These are phyloP conservation scores for Talaromyces funiculosus DNA, from an alignment of 2,329 filamentous ascomycete species.

Conservation along the genomic window DNA sequence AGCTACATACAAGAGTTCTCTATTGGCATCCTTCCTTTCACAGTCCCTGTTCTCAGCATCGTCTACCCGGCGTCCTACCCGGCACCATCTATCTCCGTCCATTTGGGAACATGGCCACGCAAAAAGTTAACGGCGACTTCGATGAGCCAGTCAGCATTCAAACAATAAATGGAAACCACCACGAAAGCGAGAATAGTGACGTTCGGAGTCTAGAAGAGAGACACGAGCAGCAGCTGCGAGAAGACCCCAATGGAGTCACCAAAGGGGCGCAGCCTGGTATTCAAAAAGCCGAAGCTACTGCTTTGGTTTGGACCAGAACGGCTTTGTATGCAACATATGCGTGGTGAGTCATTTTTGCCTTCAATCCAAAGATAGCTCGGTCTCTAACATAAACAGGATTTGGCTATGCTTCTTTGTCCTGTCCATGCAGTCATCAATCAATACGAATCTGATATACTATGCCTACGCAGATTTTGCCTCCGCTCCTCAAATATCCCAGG, in stretches of 20 bases:
- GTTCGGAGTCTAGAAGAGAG: conserved; percentile 21
- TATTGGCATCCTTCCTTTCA: neutral
- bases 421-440: conserved; percentile 39
- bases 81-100: neutral
- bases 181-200: neutral
- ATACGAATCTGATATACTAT: conserved; percentile 41
- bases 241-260: conserved; percentile 22
- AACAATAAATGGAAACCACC: neutral
- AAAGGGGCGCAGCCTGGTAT: conserved; percentile 27
- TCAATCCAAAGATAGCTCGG: neutral
- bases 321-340: conserved; percentile 29
- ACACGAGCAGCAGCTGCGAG: conserved; percentile 24
- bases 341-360: conserved; percentile 20
- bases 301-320: conserved; percentile 36
- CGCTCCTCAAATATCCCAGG: conserved; percentile 48
- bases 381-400: conserved; percentile 29
- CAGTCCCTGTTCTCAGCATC: neutral
- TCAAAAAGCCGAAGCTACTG: conserved; percentile 39
- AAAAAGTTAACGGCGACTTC: neutral
- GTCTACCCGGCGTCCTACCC: neutral
- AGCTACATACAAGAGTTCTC: neutral
- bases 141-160: neutral
- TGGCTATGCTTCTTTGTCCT: conserved; percentile 45
- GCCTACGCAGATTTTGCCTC: conserved; percentile 48
- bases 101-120: neutral